Conservation (phyloP, 75 land plant species). For the Larix kaempferi region DNA sequence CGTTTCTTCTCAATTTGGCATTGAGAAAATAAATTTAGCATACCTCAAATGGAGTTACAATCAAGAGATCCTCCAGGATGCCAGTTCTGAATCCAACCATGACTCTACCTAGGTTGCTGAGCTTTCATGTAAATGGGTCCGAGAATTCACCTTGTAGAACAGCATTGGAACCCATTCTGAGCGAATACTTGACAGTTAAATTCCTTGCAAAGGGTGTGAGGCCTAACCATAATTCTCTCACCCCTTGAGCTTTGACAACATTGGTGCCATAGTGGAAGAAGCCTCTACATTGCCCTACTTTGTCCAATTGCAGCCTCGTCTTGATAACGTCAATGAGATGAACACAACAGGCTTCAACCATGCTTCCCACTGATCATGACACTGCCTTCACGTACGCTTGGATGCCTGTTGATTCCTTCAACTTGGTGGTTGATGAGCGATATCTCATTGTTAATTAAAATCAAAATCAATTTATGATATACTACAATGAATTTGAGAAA, state of each 20-base stretch:
- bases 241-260: conserved; percentile 59
- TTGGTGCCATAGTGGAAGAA: conserved; percentile 77
- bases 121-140: conserved; percentile 65
- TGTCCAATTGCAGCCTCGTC: conserved; percentile 89
- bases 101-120: too few species aligned
- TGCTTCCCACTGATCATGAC: conserved; percentile 87
- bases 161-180: conserved; percentile 96
- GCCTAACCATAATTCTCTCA: conserved; percentile 89
- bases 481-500: too few species aligned
- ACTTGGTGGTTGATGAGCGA: too few species aligned
- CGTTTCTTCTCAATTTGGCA: too few species aligned
- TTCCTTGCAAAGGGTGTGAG: conserved; percentile 95
- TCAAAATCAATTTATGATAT: too few species aligned
- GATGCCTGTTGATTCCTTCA: neutral
- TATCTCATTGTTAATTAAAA: too few species aligned
- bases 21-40: too few species aligned
- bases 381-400: conserved; percentile 85
- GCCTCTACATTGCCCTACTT: conserved; percentile 59
- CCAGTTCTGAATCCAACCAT: too few species aligned
- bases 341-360: conserved; percentile 86
- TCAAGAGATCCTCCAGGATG: too few species aligned
- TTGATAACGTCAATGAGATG: conserved; percentile 95
- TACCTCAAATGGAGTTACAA: too few species aligned
- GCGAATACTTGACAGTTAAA: conserved; percentile 84
- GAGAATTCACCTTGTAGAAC: conserved; percentile 62